Base-by-base conservation (phyloP, 164 flowering plant genomes). In the Saururus chinensis region DNA sequence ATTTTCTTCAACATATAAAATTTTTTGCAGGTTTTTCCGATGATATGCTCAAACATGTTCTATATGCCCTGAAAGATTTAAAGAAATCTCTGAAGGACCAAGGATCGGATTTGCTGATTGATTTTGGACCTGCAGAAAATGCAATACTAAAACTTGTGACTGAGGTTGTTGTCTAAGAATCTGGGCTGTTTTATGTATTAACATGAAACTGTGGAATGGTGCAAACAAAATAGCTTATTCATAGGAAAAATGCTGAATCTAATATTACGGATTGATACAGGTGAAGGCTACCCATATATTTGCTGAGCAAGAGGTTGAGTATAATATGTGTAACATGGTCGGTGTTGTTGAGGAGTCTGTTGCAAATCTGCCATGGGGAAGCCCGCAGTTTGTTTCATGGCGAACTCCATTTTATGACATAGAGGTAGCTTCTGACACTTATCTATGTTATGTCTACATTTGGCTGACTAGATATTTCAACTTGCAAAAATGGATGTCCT, bases 221-320 rank as follows among this genome's bases (percentile, higher is more conserved):
- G 51, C 64, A 54, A 53, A 49, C 21, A 8, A 53, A 51, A 30
- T 54, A 17, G 35, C 54, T 7, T 22, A 11, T 53, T 40, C 52
- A 57, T 64, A 53, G 53, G 58, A 60, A 55, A 54, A 56, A 65
- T 64, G 57, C 41, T 64, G 37, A 30, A 30, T n/a, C 37, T 67
- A 56, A 56, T 67, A 60, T 24, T 13, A 35, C 56, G 53, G 17
- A 57, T 70, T 76, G 70, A 53, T 77, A 78, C 77, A 87, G 89
- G 83, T 87, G 56, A 74, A 72, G 60, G 88, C 83, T 58, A 73
- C 82, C 49, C 51, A 63, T 69, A 58, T 91, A 37, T 80, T 76
- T 71, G 73, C 75, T 40, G 88, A 86, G 74, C 88, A 82, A 69
- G 96, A 91, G 78, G 89, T 84, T 22, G 97, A 91, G 76, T 76